Evolutionary conservation across 345 rosid genomes (phyloP), one percentile per base, ranked within the genome.

Genomic region (Orychophragmus violaceus): DNA sequence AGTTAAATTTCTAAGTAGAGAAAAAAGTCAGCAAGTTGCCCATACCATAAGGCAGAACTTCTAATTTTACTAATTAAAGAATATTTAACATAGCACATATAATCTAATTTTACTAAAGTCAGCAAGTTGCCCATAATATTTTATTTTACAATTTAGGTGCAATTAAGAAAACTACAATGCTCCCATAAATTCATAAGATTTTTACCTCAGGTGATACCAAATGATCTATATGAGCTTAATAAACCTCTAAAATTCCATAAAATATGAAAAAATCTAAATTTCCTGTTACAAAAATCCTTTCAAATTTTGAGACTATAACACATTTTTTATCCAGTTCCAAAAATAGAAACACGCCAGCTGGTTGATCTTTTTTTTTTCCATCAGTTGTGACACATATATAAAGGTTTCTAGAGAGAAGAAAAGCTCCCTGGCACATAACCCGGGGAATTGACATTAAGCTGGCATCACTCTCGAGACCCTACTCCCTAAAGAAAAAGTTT

Each of bases 11-110:
- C 3, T 35, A 35, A 16, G 8, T 3, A 6, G 9, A 49, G 29
- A 30, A 25, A 37, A 37, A 56, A 44, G 30, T 35, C 51, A 49
- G 18, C 59, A 59, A 68, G 23, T 68, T 68, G 22, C 25, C 22
- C 23, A 49, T 36, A 25, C 32, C 51, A 13, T 22, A 58, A 48
- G 8, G 51, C 49, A n/a, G n/a, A n/a, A n/a, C n/a, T n/a, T n/a
- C n/a, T n/a, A n/a, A n/a, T n/a, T n/a, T n/a, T n/a, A n/a, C n/a
- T n/a, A n/a, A n/a, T n/a, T n/a, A n/a, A n/a, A n/a, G n/a, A n/a
- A n/a, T n/a, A n/a, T n/a, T n/a, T n/a, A n/a, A n/a, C n/a, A n/a
- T n/a, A n/a, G n/a, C n/a, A n/a, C n/a, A n/a, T n/a, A n/a, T n/a
- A n/a, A n/a, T n/a, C n/a, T n/a, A n/a, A n/a, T n/a, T n/a, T n/a